phyloP scores from a whole-genome alignment of 2,329 filamentous ascomycete species.

The Monilinia laxa region DNA sequence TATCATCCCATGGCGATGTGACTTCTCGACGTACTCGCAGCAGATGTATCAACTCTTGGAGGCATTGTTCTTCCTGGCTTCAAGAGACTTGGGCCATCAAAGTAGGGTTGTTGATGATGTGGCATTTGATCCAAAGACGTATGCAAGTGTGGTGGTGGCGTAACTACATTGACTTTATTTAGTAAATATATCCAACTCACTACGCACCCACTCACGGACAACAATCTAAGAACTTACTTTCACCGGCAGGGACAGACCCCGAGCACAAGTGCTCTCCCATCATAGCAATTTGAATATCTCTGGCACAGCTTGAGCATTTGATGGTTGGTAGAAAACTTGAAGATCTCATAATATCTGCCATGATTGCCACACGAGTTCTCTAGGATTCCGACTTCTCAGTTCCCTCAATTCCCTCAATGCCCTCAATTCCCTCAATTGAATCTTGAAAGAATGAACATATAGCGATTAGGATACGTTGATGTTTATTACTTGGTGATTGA shows the following conservation, averaged over 20 bases:
- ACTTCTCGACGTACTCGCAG: slow-evolving; percentile 49
- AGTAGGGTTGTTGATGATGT: slow-evolving; percentile 30
- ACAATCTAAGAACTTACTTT: slow-evolving; percentile 41
- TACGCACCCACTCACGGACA: background rate
- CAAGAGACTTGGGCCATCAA: slow-evolving; percentile 33
- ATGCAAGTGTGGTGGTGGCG: slow-evolving; percentile 37
- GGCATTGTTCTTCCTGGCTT: slow-evolving; percentile 46
- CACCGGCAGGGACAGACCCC: slow-evolving; percentile 46
- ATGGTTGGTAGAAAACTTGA: slow-evolving; percentile 76
- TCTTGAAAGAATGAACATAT: slow-evolving; percentile 11
- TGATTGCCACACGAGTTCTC: background rate
- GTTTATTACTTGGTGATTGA: slow-evolving; percentile 5
- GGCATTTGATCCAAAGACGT: slow-evolving; percentile 33
- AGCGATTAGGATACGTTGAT: slow-evolving; percentile 1
- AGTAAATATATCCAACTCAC: slow-evolving; percentile 21
- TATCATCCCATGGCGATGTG: background rate
- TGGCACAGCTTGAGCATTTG: slow-evolving; percentile 80
- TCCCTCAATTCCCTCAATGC: slow-evolving; percentile 14
- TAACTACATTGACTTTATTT: slow-evolving; percentile 29
- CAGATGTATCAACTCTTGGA: slow-evolving; percentile 52
- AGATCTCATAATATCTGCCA: slow-evolving; percentile 45
- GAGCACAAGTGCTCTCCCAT: slow-evolving; percentile 83
- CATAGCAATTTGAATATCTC: slow-evolving; percentile 76
- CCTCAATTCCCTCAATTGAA: slow-evolving; percentile 12
- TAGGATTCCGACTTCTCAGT: slow-evolving; percentile 1